phyloP scores from a whole-genome alignment of 805 yeast genomes.

The Ogataea paraovalis region DNA sequence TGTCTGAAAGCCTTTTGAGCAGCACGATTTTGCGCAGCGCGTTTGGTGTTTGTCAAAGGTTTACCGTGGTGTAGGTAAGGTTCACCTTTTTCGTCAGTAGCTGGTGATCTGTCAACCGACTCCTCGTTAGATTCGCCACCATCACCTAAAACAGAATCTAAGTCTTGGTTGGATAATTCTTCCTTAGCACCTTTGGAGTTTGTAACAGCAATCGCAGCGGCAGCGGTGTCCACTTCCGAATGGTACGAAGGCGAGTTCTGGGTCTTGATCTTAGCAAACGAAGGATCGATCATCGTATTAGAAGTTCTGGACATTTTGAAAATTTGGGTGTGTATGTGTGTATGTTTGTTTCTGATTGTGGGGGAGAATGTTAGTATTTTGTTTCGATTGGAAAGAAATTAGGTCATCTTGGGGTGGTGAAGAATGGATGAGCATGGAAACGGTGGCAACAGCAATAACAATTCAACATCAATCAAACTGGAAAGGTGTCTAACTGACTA shows the following conservation, averaged over 20 bases:
- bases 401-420: background rate
- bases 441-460: background rate
- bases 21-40: conserved; percentile 88
- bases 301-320: conserved; percentile 1
- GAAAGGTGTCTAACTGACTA: too few relatives aligned
- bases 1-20: conserved; percentile 91
- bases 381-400: background rate
- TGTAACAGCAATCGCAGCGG: conserved; percentile 29
- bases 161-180: background rate
- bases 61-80: conserved; percentile 29
- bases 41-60: conserved; percentile 60
- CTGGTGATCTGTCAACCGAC: conserved; percentile 9
- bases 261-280: conserved; percentile 14
- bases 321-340: too few relatives aligned
- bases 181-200: conserved; percentile 3
- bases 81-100: conserved; percentile 16
- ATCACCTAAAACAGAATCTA: background rate
- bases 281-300: conserved; percentile 16
- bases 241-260: conserved; percentile 4
- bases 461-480: too few relatives aligned
- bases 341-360: background rate
- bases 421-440: background rate
- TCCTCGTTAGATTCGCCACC: background rate
- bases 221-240: conserved; percentile 29
- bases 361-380: too few relatives aligned